A percentile compares a stretch with the other conserved stretches of the same genome.
Evolutionary conservation across 140 eudicot genomes (phyloP).

Genomic region (Oenanthe javanica): DNA sequence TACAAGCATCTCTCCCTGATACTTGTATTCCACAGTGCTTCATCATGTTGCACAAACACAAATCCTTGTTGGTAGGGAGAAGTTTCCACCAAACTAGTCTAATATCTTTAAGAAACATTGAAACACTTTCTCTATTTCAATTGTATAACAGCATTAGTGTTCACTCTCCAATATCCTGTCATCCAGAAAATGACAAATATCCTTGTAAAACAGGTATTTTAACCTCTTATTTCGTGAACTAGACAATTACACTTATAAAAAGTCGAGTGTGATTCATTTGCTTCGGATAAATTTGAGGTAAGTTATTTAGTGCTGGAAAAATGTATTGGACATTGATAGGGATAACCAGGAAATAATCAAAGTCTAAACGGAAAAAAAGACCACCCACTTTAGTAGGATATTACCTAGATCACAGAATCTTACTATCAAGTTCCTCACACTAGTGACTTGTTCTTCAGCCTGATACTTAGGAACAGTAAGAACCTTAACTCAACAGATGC

Average conservation of each 20-base stretch:
- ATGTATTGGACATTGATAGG: neutral
- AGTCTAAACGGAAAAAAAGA: neutral
- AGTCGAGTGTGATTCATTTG: neutral
- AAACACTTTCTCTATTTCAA: neutral
- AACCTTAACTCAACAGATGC: neutral
- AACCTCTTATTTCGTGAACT: neutral
- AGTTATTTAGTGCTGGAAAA: neutral
- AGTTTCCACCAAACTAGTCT: neutral
- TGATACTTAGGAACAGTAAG: neutral
- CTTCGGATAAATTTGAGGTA: neutral
- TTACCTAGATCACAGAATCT: neutral
- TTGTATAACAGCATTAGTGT: neutral
- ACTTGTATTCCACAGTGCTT: neutral
- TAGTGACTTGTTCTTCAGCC: neutral
- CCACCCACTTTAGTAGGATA: neutral
- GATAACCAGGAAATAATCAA: neutral
- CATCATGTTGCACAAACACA: neutral
- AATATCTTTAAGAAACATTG: neutral
- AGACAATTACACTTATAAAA: neutral
- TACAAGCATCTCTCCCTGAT: neutral
- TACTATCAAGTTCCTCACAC: neutral
- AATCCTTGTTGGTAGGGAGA: neutral
- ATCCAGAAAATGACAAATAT: neutral
- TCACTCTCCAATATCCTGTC: neutral
- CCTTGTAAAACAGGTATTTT: neutral